Conservation (phyloP, 73 alveolate genomes). For the Paramecium primaurelia region DNA sequence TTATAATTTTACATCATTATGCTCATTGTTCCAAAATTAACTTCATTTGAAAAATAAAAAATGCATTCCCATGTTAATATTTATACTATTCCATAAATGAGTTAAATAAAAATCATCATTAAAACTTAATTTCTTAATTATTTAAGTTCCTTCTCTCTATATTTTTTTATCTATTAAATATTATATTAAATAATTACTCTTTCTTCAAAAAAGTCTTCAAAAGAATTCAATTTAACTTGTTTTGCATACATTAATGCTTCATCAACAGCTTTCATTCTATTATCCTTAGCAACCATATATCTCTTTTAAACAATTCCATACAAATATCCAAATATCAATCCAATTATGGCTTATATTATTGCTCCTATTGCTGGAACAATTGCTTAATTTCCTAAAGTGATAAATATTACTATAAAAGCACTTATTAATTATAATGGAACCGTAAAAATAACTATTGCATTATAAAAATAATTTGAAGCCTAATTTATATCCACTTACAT, state of each 20-base stretch:
- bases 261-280: slow-evolving; percentile 43
- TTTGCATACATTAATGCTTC: slow-evolving; percentile 14
- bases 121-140: neutral
- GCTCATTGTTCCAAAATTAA: neutral
- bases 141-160: slow-evolving; percentile 9
- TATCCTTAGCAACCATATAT: slow-evolving; percentile 43
- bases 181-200: neutral
- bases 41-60: neutral
- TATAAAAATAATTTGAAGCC: neutral
- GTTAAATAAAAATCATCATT: neutral
- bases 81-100: neutral
- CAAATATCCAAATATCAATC: slow-evolving; percentile 5
- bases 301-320: slow-evolving; percentile 22
- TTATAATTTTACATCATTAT: neutral
- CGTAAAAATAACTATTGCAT: neutral
- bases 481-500: slow-evolving; percentile 39
- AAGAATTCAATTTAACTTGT: slow-evolving; percentile 15
- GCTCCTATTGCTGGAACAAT: neutral
- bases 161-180: neutral
- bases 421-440: neutral
- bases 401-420: neutral
- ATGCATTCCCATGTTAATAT: neutral
- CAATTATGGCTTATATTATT: neutral
- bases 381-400: neutral
- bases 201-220: slow-evolving; percentile 12